Conservation (phyloP, 2,329 filamentous ascomycete species). For the Myriosclerotinia curreyana region DNA sequence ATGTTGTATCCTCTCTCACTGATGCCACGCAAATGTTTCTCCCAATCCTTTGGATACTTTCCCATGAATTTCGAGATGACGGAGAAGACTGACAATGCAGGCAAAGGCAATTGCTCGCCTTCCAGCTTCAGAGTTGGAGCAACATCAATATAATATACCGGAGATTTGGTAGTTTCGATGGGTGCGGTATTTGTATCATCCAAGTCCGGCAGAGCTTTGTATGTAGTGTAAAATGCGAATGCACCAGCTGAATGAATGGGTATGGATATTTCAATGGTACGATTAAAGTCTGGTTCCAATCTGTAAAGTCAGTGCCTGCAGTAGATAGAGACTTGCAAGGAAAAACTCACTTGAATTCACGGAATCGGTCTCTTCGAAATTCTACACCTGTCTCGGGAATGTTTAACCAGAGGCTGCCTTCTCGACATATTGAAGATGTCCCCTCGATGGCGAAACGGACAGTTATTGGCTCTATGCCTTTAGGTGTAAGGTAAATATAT, state of each 20-base stretch:
- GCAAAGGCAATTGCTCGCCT: constrained; percentile 71
- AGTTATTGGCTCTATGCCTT: constrained; percentile 68
- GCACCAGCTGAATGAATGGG: constrained; percentile 80
- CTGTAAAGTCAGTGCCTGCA: constrained; percentile 46
- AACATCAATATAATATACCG: constrained; percentile 89
- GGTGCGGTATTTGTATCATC: constrained; percentile 49
- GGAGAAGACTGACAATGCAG: constrained; percentile 88
- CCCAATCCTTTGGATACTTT: constrained; percentile 83
- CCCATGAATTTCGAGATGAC: constrained; percentile 98
- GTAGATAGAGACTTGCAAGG: constrained; percentile 3
- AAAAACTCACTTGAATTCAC: constrained; percentile 76
- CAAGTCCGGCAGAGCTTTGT: constrained; percentile 76
- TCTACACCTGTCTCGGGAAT: constrained; percentile 73
- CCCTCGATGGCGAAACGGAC: constrained; percentile 90
- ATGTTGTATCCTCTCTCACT: constrained; percentile 94
- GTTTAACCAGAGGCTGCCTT: constrained; percentile 96
- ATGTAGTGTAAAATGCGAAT: constrained; percentile 93
- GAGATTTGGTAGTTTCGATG: constrained; percentile 62
- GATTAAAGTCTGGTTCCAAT: constrained; percentile 88
- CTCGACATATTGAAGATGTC: constrained; percentile 89
- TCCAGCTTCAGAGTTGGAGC: constrained; percentile 76
- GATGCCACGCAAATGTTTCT: constrained; percentile 83
- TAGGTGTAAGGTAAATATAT: constrained; percentile 86
- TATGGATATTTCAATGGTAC: constrained; percentile 84
- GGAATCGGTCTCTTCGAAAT: constrained; percentile 77